Conservation (phyloP, 1,284 basidiomycete species). For the Marasmius fiardii region DNA sequence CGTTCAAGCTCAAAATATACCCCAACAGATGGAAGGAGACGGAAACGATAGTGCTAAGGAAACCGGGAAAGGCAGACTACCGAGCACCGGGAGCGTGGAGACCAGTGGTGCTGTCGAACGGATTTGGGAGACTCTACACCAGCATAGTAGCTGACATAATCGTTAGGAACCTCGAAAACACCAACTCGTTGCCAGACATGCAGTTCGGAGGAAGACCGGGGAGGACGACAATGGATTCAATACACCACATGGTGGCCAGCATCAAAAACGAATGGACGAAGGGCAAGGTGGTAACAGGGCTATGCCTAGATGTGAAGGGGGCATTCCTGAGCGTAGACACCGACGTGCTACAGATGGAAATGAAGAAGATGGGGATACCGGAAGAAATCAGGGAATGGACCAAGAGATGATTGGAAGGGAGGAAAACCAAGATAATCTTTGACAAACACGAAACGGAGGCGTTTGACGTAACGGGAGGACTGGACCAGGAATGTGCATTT, state of each 20-base stretch:
- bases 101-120: slow-evolving; percentile 26
- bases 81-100: slow-evolving; percentile 23
- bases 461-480: slow-evolving; percentile 22
- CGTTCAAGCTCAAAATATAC: too few relatives aligned
- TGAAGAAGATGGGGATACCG: slow-evolving; percentile 25
- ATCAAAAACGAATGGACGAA: slow-evolving; percentile 28
- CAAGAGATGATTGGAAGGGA: too few relatives aligned
- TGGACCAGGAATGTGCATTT: slow-evolving; percentile 26
- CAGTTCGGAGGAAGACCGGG: slow-evolving; percentile 34
- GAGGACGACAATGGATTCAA: slow-evolving; percentile 30
- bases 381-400: slow-evolving; percentile 10
- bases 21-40: too few relatives aligned
- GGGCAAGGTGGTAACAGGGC: slow-evolving; percentile 25
- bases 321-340: slow-evolving; percentile 27
- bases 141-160: slow-evolving; percentile 25
- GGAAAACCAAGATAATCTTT: too few relatives aligned
- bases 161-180: slow-evolving; percentile 18
- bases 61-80: slow-evolving; percentile 17
- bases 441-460: not conserved
- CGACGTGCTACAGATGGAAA: slow-evolving; percentile 26
- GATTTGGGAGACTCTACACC: slow-evolving; percentile 24
- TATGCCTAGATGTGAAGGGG: slow-evolving; percentile 30
- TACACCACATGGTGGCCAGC: slow-evolving; percentile 25
- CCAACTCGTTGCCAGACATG: slow-evolving; percentile 22
- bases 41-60: too few relatives aligned